A percentile compares a stretch with the other conserved stretches of the same genome.
Evolutionary conservation across 164 flowering plant genomes (phyloP).

Genomic region (Piper betle): DNA sequence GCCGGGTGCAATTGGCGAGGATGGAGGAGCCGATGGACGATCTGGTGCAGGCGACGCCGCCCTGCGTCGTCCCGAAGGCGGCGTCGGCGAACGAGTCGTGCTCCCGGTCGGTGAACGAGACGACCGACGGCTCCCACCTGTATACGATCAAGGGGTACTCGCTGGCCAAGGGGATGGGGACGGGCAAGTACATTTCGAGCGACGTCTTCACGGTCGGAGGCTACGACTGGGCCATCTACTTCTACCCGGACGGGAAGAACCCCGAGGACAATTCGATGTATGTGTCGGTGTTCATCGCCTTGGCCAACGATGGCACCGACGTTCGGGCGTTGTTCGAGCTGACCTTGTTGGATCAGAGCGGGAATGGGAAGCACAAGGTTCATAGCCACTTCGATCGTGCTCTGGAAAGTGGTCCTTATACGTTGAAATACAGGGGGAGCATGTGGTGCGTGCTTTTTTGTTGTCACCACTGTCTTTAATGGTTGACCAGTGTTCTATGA

Average conservation of each 20-base stretch:
- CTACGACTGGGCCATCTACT: slow-evolving; percentile 2
- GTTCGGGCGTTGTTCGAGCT: slow-evolving; percentile 1
- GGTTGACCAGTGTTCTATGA: no score
- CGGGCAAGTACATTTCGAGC: neutral
- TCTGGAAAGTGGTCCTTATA: slow-evolving; percentile 2
- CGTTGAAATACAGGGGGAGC: slow-evolving; percentile 2
- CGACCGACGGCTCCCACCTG: neutral
- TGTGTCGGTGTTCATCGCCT: neutral
- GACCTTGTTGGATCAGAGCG: slow-evolving; percentile 3
- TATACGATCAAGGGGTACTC: slow-evolving; percentile 2
- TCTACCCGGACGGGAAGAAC: slow-evolving; percentile 3
- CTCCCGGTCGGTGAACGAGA: neutral
- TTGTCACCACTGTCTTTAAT: neutral
- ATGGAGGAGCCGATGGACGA: neutral
- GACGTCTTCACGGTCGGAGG: neutral
- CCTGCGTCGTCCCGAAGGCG: neutral
- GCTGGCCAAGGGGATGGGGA: neutral
- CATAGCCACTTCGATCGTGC: neutral
- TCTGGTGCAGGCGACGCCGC: neutral
- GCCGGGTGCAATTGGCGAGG: no score
- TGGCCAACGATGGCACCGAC: slow-evolving; percentile 2
- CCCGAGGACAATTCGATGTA: neutral
- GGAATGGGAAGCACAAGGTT: slow-evolving; percentile 2
- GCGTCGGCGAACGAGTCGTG: neutral
- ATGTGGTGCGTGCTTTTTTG: neutral